Evolutionary conservation across 306 rosid genomes (phyloP).

Genomic region (Cyclanthera cordifolia): DNA sequence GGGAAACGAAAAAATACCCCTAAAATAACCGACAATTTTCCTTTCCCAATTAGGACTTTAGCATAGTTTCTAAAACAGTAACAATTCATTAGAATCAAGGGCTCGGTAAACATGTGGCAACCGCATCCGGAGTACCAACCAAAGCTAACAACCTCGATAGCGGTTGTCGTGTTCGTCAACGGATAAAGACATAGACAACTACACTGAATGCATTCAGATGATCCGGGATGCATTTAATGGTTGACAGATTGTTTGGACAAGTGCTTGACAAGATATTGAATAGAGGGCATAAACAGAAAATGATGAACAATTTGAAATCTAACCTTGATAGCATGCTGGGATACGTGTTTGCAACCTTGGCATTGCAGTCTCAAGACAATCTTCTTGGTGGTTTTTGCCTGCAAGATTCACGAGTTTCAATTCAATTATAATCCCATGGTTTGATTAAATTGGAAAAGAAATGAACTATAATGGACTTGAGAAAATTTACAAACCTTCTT

Average conservation of each 20-base stretch:
- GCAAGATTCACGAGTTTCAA: neutral
- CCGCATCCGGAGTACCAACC: too few relatives aligned
- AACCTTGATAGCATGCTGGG: slow-evolving; percentile 44
- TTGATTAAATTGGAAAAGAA: neutral
- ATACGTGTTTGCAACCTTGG: slow-evolving; percentile 38
- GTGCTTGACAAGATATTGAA: neutral
- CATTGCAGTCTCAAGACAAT: slow-evolving; percentile 40
- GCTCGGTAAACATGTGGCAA: too few relatives aligned
- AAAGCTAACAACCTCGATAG: too few relatives aligned
- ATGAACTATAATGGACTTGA: neutral
- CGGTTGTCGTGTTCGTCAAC: too few relatives aligned
- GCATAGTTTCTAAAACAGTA: too few relatives aligned
- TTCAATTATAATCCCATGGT: neutral
- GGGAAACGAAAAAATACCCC: neutral
- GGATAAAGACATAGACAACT: too few relatives aligned
- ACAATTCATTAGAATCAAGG: too few relatives aligned
- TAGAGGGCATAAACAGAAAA: neutral
- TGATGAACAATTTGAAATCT: neutral
- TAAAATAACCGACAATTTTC: neutral
- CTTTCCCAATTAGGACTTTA: too few relatives aligned
- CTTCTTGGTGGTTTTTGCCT: slow-evolving; percentile 44
- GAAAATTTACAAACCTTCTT: slow-evolving; percentile 22
- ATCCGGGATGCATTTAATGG: neutral
- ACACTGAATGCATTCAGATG: too few relatives aligned
- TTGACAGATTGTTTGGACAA: neutral